Base-by-base conservation (phyloP, 192 early-diverging fungal genomes). In the Entomortierella beljakovae region DNA sequence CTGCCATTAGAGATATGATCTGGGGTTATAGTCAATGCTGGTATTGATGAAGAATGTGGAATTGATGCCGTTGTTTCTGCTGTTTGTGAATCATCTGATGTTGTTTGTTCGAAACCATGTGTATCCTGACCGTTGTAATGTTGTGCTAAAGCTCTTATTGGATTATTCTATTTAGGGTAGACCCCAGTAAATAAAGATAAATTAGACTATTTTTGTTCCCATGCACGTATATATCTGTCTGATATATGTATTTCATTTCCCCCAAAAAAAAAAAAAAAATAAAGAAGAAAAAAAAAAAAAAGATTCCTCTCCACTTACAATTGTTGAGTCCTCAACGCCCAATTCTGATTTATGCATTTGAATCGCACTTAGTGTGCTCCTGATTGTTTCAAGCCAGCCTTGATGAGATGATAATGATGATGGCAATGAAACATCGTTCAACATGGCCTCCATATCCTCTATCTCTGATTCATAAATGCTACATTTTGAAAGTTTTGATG, bases 391-490 rank as follows among this genome's bases (percentile, higher is more conserved):
- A 11, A 74, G 46, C 71, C 71, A 74, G 1, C 71, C 64, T 20
- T 54, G 26, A 0, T 60, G 65, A 13, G 63, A 31, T 0, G 71
- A 64, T 28, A 66, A 46, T n/a, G n/a, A n/a, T n/a, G n/a, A n/a
- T n/a, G n/a, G n/a, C n/a, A n/a, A n/a, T n/a, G n/a, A n/a, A n/a
- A n/a, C n/a, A 34, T 74, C 71, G 15, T 53, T 26, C 33, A 74
- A 62, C 64, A 74, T 61, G 0, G 48, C 64, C 6, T 74, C 58
- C 10, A 74, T 60, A 26, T 74, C 71, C 37, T 66, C 71, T 51
- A 74, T 74, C 50, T 60, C 57, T 6, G 68, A 52, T 32, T 70
- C 68, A 22, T 70, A 61, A 33, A 70, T 70, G n/a, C 40, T 70
- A 38, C 37, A 70, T 20, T 23, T 69, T 3, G 56, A 55, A 11